Evolutionary conservation across 2,329 filamentous ascomycete species (phyloP).

Genomic region (Ceratocystiopsis brevicomis): DNA sequence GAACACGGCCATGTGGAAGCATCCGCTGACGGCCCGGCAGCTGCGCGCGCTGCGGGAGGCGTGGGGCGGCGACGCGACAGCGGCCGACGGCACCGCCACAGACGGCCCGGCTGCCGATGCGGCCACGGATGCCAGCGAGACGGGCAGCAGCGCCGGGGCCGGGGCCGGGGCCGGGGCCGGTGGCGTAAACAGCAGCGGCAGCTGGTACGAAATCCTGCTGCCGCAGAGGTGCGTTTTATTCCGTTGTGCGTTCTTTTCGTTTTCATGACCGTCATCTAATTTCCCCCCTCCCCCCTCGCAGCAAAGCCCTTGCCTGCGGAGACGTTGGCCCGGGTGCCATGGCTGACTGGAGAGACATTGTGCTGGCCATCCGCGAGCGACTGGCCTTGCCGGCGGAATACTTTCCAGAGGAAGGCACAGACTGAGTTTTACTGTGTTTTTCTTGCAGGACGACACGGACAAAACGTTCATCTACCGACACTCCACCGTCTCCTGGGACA

Average conservation of each 20-base stretch:
- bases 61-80: conserved; percentile 38
- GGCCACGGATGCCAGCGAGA: background rate
- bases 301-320: conserved; percentile 64
- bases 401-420: background rate
- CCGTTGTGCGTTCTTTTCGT: background rate
- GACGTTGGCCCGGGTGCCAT: conserved; percentile 70
- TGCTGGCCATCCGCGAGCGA: conserved; percentile 39
- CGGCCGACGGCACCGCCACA: background rate
- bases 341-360: conserved; percentile 63
- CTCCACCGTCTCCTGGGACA: no score
- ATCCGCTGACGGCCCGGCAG: conserved; percentile 62
- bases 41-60: conserved; percentile 50
- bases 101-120: background rate
- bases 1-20: conserved; percentile 82
- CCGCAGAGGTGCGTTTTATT: conserved; percentile 33
- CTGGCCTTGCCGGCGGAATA: conserved; percentile 17
- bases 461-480: no score
- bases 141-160: background rate
- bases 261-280: no score
- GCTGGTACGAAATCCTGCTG: conserved; percentile 53
- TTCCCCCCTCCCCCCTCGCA: no score
- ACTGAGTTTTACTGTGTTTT: no score
- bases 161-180: no score
- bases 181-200: conserved; percentile 15
- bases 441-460: no score